Evolutionary conservation across 140 eudicot genomes (phyloP).

Genomic region (Anethum foeniculum): DNA sequence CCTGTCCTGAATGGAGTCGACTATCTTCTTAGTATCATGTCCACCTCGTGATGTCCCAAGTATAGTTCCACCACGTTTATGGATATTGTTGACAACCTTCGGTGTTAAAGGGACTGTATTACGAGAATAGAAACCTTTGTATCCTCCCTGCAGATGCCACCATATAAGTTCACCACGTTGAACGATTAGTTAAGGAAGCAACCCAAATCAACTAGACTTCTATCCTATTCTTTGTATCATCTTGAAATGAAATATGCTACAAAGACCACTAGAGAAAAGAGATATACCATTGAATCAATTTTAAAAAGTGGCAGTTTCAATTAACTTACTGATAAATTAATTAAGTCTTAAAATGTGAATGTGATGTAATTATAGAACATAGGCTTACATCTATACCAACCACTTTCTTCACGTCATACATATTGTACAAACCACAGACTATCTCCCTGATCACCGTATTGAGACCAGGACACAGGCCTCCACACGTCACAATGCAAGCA

Average conservation of each 20-base stretch:
- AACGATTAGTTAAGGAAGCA: slow-evolving; percentile 1
- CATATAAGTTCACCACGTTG: background rate
- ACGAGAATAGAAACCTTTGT: slow-evolving; percentile 72
- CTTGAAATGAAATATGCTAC: background rate
- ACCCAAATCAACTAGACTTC: background rate
- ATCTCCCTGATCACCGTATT: slow-evolving; percentile 91
- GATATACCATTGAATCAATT: background rate
- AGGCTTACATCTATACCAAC: slow-evolving; percentile 48
- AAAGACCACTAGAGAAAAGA: background rate
- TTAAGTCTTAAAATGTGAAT: background rate
- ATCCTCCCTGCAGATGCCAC: slow-evolving; percentile 64
- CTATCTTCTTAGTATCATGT: slow-evolving; percentile 60
- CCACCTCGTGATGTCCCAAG: slow-evolving; percentile 79
- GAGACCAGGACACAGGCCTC: slow-evolving; percentile 92
- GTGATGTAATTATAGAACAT: background rate
- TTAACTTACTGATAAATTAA: background rate
- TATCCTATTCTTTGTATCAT: background rate
- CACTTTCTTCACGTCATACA: slow-evolving; percentile 73
- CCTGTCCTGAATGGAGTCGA: slow-evolving; percentile 79
- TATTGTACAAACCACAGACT: slow-evolving; percentile 66
- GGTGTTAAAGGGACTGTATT: slow-evolving; percentile 58
- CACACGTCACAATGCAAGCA: slow-evolving; percentile 92
- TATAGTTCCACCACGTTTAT: slow-evolving; percentile 79
- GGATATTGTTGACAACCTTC: slow-evolving; percentile 55
- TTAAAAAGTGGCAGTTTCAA: background rate